Conservation (phyloP, 2,329 filamentous ascomycete genomes). For the Exophiala sp. region DNA sequence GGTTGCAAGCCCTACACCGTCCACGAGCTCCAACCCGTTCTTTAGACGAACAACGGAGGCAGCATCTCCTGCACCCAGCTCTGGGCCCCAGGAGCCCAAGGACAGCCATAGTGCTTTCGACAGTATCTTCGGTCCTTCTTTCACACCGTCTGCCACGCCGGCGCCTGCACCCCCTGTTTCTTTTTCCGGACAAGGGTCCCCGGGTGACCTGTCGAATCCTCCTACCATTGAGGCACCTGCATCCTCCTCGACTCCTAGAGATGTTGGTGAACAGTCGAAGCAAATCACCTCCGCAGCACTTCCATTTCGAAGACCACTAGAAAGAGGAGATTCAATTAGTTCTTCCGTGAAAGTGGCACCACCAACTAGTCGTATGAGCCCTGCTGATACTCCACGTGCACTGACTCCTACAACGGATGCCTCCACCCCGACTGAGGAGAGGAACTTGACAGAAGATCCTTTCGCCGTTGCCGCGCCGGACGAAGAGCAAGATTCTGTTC, state of each 20-base stretch:
- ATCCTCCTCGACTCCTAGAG: constrained; percentile 29
- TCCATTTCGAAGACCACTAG: constrained; percentile 56
- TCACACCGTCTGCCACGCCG: constrained; percentile 43
- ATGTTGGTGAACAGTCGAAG: constrained; percentile 55
- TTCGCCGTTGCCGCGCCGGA: constrained; percentile 26
- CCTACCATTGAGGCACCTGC: constrained; percentile 29
- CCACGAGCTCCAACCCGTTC: constrained; percentile 79
- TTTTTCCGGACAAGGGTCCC: constrained; percentile 48
- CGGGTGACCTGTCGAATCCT: constrained; percentile 49
- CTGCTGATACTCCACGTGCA: constrained; percentile 42
- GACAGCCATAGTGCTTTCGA: constrained; percentile 61
- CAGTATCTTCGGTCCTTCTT: constrained; percentile 73
- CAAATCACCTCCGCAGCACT: constrained; percentile 73
- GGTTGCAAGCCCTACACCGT: constrained; percentile 49
- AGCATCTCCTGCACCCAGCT: constrained; percentile 30
- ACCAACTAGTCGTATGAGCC: constrained; percentile 59
- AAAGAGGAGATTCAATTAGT: constrained; percentile 60
- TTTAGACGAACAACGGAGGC: constrained; percentile 61
- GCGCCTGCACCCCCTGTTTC: constrained; percentile 56
- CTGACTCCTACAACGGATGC: constrained; percentile 40
- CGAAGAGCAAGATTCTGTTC: constrained; percentile 28
- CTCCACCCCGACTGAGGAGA: constrained; percentile 26
- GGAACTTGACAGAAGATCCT: constrained; percentile 21
- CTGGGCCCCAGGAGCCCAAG: constrained; percentile 8
- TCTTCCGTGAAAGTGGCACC: constrained; percentile 75